Conservation (phyloP, 139 green algal genomes). For the Gonium pectorale region DNA sequence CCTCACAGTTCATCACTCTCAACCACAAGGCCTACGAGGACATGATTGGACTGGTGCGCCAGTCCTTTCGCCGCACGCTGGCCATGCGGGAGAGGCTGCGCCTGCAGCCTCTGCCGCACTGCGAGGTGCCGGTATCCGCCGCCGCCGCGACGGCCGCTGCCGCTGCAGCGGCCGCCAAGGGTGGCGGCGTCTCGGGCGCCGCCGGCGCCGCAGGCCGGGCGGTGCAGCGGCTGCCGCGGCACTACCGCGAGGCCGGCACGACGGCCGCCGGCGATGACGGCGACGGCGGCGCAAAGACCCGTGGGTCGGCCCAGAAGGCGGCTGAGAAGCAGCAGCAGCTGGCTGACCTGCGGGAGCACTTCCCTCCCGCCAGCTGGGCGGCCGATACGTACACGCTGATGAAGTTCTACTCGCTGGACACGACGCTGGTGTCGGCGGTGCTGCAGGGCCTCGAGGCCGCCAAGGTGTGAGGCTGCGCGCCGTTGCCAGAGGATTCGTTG, state of each 20-base stretch:
- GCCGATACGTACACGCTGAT: constrained; percentile 45
- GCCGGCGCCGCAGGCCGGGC: not conserved
- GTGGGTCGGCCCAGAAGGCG: not conserved
- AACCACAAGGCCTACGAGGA: constrained; percentile 52
- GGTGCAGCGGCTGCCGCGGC: constrained; percentile 9
- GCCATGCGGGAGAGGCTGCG: constrained; percentile 34
- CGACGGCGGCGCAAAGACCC: not conserved
- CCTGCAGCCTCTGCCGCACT: constrained; percentile 19
- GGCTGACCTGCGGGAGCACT: constrained; percentile 14
- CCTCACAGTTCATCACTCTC: constrained; percentile 40
- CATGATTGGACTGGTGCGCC: constrained; percentile 33
- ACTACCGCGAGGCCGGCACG: constrained; percentile 8
- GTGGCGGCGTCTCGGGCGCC: not conserved
- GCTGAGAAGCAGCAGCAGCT: not conserved
- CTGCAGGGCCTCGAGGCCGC: constrained; percentile 46
- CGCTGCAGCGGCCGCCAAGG: too few species aligned
- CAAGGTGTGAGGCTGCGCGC: constrained; percentile 40
- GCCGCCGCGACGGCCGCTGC: not conserved
- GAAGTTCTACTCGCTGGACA: constrained; percentile 56
- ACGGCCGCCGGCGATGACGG: not conserved
- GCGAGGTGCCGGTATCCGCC: not conserved
- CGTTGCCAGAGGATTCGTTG: too few species aligned
- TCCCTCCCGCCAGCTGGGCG: constrained; percentile 43
- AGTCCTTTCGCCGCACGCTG: constrained; percentile 21
- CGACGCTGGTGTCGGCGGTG: constrained; percentile 40